Evolutionary conservation across 768 basidiomycete species (phyloP).

Genomic region (Amyloporia xantha): DNA sequence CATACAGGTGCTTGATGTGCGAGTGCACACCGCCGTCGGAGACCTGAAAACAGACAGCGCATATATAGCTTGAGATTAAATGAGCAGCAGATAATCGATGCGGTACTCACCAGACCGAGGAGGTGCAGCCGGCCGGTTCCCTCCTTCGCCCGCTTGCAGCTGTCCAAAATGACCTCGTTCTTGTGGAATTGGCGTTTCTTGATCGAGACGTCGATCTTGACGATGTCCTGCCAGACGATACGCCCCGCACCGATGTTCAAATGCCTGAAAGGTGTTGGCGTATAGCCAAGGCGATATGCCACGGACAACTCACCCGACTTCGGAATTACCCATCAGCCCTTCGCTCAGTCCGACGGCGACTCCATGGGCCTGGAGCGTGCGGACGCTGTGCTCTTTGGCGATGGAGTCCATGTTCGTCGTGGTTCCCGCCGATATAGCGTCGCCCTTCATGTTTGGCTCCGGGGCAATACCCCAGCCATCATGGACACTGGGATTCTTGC

Average conservation of each 20-base stretch:
- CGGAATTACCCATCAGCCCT: slow-evolving; percentile 96
- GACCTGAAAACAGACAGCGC: slow-evolving; percentile 37
- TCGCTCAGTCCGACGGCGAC: slow-evolving; percentile 90
- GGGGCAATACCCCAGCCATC: slow-evolving; percentile 91
- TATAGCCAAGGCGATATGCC: background rate
- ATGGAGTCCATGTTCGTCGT: slow-evolving; percentile 90
- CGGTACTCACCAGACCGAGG: slow-evolving; percentile 63
- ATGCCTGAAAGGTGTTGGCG: slow-evolving; percentile 46
- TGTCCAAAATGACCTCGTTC: slow-evolving; percentile 62
- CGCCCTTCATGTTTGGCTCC: slow-evolving; percentile 66
- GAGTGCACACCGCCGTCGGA: slow-evolving; percentile 98
- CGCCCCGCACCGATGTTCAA: slow-evolving; percentile 94
- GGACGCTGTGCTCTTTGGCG: slow-evolving; percentile 65
- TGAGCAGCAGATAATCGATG: slow-evolving; percentile 2
- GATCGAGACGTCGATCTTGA: slow-evolving; percentile 88
- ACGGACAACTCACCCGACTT: slow-evolving; percentile 73
- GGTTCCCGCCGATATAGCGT: slow-evolving; percentile 79
- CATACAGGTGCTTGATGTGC: slow-evolving; percentile 85
- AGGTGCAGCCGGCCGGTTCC: slow-evolving; percentile 81
- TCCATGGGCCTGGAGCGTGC: slow-evolving; percentile 77
- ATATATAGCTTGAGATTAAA: background rate
- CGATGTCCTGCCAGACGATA: slow-evolving; percentile 97
- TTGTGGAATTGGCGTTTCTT: slow-evolving; percentile 85
- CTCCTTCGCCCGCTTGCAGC: slow-evolving; percentile 72
- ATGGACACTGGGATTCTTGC: slow-evolving; percentile 59